Conservation (phyloP, 116 monocot species). For the Dioscorea cayenensis region DNA sequence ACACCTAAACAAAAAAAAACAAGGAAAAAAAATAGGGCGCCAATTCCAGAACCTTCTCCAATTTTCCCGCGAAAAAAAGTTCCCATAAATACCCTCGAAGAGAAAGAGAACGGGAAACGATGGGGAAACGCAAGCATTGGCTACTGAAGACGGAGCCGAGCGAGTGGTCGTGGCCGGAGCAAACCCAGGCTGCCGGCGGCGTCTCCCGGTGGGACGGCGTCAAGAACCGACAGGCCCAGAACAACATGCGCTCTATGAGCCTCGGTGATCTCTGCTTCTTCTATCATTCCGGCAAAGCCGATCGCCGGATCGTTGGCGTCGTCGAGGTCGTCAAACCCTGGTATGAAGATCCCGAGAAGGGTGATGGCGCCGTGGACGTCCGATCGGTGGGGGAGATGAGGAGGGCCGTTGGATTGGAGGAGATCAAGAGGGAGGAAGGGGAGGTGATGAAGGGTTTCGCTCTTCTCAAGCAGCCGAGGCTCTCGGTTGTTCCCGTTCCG, state of each 20-base stretch:
- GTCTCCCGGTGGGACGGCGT: conserved; percentile 87
- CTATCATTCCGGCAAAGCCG: conserved; percentile 74
- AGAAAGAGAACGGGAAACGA: not conserved
- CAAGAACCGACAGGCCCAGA: conserved; percentile 73
- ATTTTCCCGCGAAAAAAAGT: too few species aligned
- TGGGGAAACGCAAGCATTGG: conserved; percentile 39
- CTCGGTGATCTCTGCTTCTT: conserved; percentile 84
- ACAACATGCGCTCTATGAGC: conserved; percentile 70
- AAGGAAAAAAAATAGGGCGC: not conserved
- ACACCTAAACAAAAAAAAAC: not conserved
- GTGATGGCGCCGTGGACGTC: conserved; percentile 73
- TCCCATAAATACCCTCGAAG: not conserved
- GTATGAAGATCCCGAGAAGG: conserved; percentile 33
- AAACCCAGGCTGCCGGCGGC: conserved; percentile 53
- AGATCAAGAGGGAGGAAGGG: conserved; percentile 53
- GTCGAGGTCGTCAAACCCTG: conserved; percentile 67
- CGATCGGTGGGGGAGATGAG: conserved; percentile 52
- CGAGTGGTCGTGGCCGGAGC: conserved; percentile 93
- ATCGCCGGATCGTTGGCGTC: conserved; percentile 61
- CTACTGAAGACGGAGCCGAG: conserved; percentile 87
- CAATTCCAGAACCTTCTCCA: not conserved
- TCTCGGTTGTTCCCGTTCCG: conserved; percentile 82
- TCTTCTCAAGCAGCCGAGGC: conserved; percentile 65
- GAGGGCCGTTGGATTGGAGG: conserved; percentile 47
- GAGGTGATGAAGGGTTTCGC: conserved; percentile 50